These are phyloP conservation scores for Boletus smithii DNA, from an alignment of 1,284 basidiomycete genomes.

Conservation along the genomic window DNA sequence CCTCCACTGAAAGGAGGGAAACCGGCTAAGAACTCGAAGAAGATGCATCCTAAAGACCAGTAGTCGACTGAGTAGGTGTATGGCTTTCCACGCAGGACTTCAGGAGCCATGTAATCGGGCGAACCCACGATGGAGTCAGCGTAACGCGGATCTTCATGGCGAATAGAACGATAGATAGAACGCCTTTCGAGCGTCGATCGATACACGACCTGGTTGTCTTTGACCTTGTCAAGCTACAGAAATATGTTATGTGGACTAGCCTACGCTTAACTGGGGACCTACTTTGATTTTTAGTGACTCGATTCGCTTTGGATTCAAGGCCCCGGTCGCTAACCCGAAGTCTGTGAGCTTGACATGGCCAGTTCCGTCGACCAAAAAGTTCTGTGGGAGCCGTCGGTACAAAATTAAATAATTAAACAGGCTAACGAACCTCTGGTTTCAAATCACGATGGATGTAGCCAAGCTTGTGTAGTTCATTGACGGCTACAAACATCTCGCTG, in stretches of 20 bases:
- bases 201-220: conserved; percentile 88
- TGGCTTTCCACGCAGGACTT: conserved; percentile 91
- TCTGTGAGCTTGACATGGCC: conserved; percentile 99
- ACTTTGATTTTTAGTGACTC: conserved; percentile 93
- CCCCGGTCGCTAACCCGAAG: conserved; percentile 96
- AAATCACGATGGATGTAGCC: conserved; percentile 97
- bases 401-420: too few relatives aligned
- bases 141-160: conserved; percentile 88
- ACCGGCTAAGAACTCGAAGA: conserved; percentile 96
- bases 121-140: conserved; percentile 98
- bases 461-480: conserved; percentile 89
- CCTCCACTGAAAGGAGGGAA: conserved; percentile 98
- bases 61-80: conserved; percentile 97
- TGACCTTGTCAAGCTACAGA: conserved; percentile 87
- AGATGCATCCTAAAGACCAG: conserved; percentile 97
- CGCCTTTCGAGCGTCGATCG: conserved; percentile 94
- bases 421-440: conserved; percentile 80
- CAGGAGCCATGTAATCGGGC: conserved; percentile 95
- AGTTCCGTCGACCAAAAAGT: conserved; percentile 93
- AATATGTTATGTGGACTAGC: not conserved
- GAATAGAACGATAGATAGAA: conserved; percentile 91
- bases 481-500: conserved; percentile 91
- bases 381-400: conserved; percentile 46
- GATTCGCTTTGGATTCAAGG: conserved; percentile 92
- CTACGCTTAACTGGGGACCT: conserved; percentile 9